Evolutionary conservation across 1,284 basidiomycete species (phyloP), one percentile per base, ranked within the genome.

Genomic region (Anthracocystis setariae): DNA sequence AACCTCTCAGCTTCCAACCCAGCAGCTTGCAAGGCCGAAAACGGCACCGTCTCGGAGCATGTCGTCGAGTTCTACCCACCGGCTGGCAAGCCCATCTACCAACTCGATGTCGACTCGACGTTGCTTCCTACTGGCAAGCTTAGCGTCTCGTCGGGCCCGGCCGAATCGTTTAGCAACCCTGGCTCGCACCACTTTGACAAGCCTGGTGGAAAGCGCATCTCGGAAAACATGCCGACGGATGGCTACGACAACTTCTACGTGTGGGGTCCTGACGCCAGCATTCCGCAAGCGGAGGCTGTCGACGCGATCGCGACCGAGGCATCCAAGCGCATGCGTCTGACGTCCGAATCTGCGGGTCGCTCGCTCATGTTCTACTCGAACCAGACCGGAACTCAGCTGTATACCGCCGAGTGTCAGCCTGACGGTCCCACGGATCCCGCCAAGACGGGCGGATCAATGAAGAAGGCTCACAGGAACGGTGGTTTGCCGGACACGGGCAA

Each of bases 201-300:
- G 46, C 33, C 32, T 20, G 61, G 38, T 5, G 77, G 73, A 10
- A 73, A 73, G 52, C 47, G 35, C 5, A 59, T 79, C 35, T 58
- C 39, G 9, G 59, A 62, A 8, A 47, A 47, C 13, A 60, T 66
- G 10, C 73, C 73, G 9, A 15, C 62, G 2, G 54, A 8, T 3
- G 78, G 76, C 17, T 79, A 78, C 59, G 79, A 81, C 57, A 58
- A 80, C 43, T 81, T 74, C 37, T 80, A 81, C 65, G 50, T 73
- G 9, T 81, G 78, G 77, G 77, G 78, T 7, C 18, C 35, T 8
- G 33, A 52, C 42, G 27, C 32, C 1, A 46, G 40, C 8, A 52
- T 59, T 23, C 63, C 69, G 13, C 55, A 52, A 21, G 62, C 69
- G 13, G 60, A 66, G 27, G 59, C 62, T 23, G 40, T 67, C 29